phyloP scores from a whole-genome alignment of 2,329 filamentous ascomycete species.

The Pseudocercospora pini-densiflorae region DNA sequence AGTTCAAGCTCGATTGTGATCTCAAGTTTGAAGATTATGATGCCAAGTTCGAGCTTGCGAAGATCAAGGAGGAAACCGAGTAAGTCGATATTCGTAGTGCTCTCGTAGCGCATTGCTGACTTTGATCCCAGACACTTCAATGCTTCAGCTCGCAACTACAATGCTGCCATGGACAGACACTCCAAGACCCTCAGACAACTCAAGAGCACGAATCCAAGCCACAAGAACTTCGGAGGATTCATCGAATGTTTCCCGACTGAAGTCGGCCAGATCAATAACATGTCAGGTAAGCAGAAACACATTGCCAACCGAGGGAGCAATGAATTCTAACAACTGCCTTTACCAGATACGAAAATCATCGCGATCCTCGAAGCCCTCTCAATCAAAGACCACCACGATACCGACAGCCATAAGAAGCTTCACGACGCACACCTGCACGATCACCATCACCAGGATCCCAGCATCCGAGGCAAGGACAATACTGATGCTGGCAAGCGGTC shows the following conservation, averaged over 20 bases:
- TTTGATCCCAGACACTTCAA: neutral
- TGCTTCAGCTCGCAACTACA: conserved; percentile 6
- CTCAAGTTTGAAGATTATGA: neutral
- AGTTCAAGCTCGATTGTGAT: neutral
- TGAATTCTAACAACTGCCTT: too few relatives aligned
- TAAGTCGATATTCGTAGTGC: neutral
- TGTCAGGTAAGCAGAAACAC: neutral
- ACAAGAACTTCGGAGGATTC: neutral
- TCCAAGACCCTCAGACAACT: neutral
- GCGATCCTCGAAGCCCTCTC: neutral
- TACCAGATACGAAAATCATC: neutral
- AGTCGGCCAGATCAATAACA: neutral
- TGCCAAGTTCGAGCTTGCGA: neutral
- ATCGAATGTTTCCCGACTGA: neutral
- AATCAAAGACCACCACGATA: neutral
- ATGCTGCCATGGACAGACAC: conserved; percentile 2
- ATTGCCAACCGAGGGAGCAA: too few relatives aligned
- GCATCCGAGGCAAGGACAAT: neutral
- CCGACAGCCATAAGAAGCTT: neutral
- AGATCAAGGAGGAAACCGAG: neutral
- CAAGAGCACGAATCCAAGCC: neutral
- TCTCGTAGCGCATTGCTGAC: neutral
- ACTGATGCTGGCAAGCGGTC: neutral
- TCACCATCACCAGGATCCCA: neutral
- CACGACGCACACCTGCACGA: neutral